Base-by-base conservation (phyloP, 441 rosid species). In the Adansonia madagascariensis region DNA sequence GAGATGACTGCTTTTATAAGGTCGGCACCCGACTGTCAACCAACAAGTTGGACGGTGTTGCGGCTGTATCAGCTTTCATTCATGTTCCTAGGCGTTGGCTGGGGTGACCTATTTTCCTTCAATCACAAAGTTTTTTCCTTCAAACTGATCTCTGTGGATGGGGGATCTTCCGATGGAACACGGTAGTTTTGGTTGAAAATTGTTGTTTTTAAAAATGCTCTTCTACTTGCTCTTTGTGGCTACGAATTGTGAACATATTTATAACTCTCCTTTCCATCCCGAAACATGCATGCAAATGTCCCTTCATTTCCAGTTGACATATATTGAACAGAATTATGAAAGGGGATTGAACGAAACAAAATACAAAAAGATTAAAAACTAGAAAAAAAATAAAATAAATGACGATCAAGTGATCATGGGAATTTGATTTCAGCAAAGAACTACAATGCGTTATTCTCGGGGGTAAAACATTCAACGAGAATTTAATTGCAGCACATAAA, bases 1-100 rank as follows among this genome's bases (percentile, higher is more conserved):
- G 46, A 7, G 46, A 7, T 43, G 46, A 43, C 8, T 6, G 46
- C 2, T 4, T 55, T n/a, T n/a, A 55, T 9, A 7, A 35, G 10
- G 60, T 55, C 22, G 10, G 22, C 2, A 17, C 18, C 60, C 22
- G 10, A 55, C 22, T 17, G 60, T n/a, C 9, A 17, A 17, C 22
- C 10, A 55, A 55, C 10, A 55, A 17, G 60, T 7, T 53, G 60
- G 60, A n/a, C 22, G 60, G 22, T n/a, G 17, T 17, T 55, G 60
- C 60, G 22, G 60, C 60, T 55, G 17, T 55, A 35, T 35, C 60
- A 55, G 22, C 60, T 55, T 55, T 55, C 60, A 55, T 55, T 55
- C 57, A n/a, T 53, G 57, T 15, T 53, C 20, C 7, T 52, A n/a
- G 8, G 18, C 5, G 3, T 8, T 0, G 7, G 18, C 41, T 35